Conservation (phyloP, 1,139 yeast genomes). For the Debaryomycetaceae sp. region DNA sequence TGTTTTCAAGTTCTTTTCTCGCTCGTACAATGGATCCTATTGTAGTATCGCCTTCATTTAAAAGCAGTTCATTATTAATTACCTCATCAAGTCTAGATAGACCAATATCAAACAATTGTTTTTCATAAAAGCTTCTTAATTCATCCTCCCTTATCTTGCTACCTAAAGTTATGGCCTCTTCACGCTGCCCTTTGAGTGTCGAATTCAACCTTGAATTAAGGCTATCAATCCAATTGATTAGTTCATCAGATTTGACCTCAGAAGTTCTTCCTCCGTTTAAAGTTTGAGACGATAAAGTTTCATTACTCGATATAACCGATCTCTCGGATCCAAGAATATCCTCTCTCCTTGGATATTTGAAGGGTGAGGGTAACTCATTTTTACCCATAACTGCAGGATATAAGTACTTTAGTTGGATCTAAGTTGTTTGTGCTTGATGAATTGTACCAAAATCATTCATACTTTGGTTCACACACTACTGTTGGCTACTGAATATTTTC, state of each 20-base stretch:
- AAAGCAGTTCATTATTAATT: neutral
- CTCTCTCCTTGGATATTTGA: too few species aligned
- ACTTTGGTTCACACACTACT: neutral
- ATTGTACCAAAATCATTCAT: neutral
- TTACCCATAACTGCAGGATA: neutral
- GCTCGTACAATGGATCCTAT: neutral
- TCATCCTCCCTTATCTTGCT: conserved; percentile 27
- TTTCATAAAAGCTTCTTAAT: conserved; percentile 21
- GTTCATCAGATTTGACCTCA: conserved; percentile 23
- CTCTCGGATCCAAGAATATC: too few species aligned
- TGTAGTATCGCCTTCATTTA: neutral
- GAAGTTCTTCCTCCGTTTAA: neutral
- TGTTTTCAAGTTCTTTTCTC: neutral
- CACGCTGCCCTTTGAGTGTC: conserved; percentile 35
- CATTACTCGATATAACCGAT: too few species aligned
- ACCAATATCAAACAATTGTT: conserved; percentile 34
- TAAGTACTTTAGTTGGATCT: neutral
- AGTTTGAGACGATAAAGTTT: neutral
- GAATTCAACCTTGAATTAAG: conserved; percentile 40
- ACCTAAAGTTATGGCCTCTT: conserved; percentile 33
- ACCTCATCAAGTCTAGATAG: conserved; percentile 34
- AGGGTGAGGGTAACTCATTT: neutral
- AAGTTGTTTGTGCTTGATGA: neutral
- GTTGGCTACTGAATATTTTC: too few species aligned
- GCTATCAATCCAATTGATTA: conserved; percentile 52